Evolutionary conservation across 1,284 basidiomycete species (phyloP), one percentile per base, ranked within the genome.

Genomic region (Neolentinus lepideus): DNA sequence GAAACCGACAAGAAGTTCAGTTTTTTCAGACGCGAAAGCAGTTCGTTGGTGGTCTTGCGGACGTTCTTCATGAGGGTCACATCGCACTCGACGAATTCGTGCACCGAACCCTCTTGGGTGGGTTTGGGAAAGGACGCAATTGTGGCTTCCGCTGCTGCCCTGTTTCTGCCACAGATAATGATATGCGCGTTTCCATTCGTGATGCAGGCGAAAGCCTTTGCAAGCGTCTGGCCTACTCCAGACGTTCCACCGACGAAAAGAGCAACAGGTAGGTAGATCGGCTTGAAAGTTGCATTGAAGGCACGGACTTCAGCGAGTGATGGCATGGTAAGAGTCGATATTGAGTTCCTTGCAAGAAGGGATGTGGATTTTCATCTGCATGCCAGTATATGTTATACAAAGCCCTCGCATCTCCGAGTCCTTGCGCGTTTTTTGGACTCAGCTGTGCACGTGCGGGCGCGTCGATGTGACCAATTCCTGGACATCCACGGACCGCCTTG

Each of bases 201-300:
- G 38, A 66, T 57, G 2, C 53, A 35, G 0, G 67, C 69, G 24
- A 74, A 67, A 4, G 61, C 58, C 35, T 62, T 58, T 1, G 64
- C 67, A 51, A 69, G 69, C 0, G 62, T 69, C 52, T 69, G 63
- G 1, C 73, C 72, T n/a, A 75, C 68, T 6, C 74, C 74, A 2
- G 68, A 65, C 0, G 75, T 72, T 10, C 69, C 69, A 6, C 74
- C 71, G 24, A 73, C 64, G 55, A 74, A 69, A 25, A 75, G 61
- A n/a, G 68, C 69, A 1, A 69, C 66, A 0, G 73, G 72, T 14
- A 57, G 19, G 46, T 60, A 60, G 1, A 58, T 31, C 16, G 60
- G 59, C 12, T 31, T 31, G 33, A 31, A 36, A 4, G 51, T 26
- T 4, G 51, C 33, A 26, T 52, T 52, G 51, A 26, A 16, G 19